Evolutionary conservation across 306 rosid species (phyloP), one percentile per base, ranked within the genome.

Genomic region (Parietaria judaica): DNA sequence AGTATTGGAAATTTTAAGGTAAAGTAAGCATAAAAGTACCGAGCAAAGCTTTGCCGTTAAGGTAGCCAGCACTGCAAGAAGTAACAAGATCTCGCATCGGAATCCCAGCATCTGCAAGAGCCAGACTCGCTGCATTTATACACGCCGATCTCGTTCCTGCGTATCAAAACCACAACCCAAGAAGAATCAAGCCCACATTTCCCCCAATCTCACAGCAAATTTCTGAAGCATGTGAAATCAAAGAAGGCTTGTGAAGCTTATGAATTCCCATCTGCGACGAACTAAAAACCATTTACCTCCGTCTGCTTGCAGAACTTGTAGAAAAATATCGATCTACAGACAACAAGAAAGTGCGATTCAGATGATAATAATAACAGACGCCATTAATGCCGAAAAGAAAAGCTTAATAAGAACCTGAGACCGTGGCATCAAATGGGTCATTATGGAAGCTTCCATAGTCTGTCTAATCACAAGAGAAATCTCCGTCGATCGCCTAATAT

Each of bases 261-360:
- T 23, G 31, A 23, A 23, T 23, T 23, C 31, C 31, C 31, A 2
- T 23, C 31, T 23, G 31, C 31, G 31, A 23, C 1, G 31, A 23
- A 23, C 31, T 23, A 23, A 23, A 23, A 23, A 23, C 1, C 52
- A 54, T 31, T 66, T 76, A 90, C 97, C 96, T 73, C 96, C 97
- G 78, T 91, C 96, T 38, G 95, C 97, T 81, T 91, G 97, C 54
- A 91, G 87, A 75, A 91, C 87, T 85, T 87, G 96, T 61, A 87
- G 94, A 73, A 83, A 87, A 67, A 90, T 85, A 78, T 90, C 96
- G 55, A 90, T 87, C 97, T 91, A 86, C 65, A 72, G 45, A 17
- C 58, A 60, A 60, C 51, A 14, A 60, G 60, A 58, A 65, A 59
- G 31, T 54, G 9, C 9, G 54, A 60, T 60, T 74, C 50, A 71